Conservation (phyloP, 192 early-diverging fungal genomes). For the Podila epigama region DNA sequence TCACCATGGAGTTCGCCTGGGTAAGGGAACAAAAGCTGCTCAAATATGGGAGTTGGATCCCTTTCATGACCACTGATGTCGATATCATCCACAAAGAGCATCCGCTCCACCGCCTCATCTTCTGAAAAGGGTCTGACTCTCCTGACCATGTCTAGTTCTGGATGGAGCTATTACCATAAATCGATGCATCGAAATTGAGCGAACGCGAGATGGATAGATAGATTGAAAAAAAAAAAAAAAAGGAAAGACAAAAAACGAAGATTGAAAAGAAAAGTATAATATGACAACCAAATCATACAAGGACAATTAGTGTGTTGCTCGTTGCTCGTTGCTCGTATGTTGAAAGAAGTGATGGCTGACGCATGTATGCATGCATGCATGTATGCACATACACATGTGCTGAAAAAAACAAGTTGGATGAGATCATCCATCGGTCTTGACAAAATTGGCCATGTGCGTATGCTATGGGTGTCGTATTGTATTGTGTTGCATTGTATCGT, state of each 20-base stretch:
- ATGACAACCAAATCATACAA: too few relatives aligned
- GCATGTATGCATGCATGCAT: too few relatives aligned
- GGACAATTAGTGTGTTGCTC: too few relatives aligned
- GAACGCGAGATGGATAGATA: neutral
- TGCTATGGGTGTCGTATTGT: neutral
- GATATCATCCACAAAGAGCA: slow-evolving; percentile 46
- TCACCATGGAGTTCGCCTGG: neutral
- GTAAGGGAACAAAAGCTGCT: slow-evolving; percentile 25
- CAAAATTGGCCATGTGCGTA: neutral
- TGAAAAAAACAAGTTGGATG: too few relatives aligned
- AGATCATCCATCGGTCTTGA: too few relatives aligned
- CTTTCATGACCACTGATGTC: slow-evolving; percentile 31
- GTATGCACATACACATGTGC: too few relatives aligned
- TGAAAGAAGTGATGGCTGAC: too few relatives aligned
- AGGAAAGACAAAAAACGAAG: neutral
- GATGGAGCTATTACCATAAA: slow-evolving; percentile 20
- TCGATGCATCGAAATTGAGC: neutral
- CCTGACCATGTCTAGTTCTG: slow-evolving; percentile 29
- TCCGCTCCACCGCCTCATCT: slow-evolving; percentile 33
- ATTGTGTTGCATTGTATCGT: too few relatives aligned
- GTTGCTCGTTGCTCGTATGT: too few relatives aligned
- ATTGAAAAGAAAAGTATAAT: too few relatives aligned
- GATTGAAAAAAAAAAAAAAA: neutral
- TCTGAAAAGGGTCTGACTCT: slow-evolving; percentile 20
- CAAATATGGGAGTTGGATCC: slow-evolving; percentile 20